These are phyloP conservation scores for rapeseed (Brassica napus) DNA, from an alignment of 345 rosid species.

Conservation along the genomic window DNA sequence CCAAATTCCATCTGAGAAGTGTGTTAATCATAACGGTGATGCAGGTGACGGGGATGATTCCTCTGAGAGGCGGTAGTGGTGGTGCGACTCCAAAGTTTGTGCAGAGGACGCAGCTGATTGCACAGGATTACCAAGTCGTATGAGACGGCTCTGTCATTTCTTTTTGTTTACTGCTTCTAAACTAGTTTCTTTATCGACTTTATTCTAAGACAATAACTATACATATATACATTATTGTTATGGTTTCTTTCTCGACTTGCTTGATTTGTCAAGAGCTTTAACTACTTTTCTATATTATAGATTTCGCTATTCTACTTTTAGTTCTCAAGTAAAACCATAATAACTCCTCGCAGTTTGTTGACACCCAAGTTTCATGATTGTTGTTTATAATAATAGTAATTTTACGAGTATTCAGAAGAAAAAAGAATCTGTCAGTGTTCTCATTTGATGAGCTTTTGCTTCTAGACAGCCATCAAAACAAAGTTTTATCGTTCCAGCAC, in stretches of 20 bases:
- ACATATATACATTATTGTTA: background rate
- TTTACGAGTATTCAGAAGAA: background rate
- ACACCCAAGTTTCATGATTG: background rate
- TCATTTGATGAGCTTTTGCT: background rate
- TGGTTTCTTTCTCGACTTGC: background rate
- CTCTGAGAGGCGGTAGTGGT: conserved; percentile 53
- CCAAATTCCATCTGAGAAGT: background rate
- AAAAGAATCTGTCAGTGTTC: background rate
- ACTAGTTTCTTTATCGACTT: conserved; percentile 13
- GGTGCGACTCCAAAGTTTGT: conserved; percentile 76
- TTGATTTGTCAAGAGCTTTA: background rate
- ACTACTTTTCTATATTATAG: background rate
- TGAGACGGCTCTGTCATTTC: conserved; percentile 37
- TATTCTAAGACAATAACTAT: background rate
- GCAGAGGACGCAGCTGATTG: conserved; percentile 71
- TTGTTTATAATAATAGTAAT: background rate
- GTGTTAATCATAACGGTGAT: background rate
- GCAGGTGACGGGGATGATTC: conserved; percentile 73
- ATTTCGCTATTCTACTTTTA: background rate
- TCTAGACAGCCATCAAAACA: background rate
- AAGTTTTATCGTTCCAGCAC: background rate
- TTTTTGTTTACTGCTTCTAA: background rate
- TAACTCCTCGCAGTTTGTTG: background rate
- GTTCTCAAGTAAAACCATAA: background rate
- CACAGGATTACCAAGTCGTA: conserved; percentile 84